Conservation (phyloP, 139 green algal genomes). For the Limnomonas spitsbergensis region DNA sequence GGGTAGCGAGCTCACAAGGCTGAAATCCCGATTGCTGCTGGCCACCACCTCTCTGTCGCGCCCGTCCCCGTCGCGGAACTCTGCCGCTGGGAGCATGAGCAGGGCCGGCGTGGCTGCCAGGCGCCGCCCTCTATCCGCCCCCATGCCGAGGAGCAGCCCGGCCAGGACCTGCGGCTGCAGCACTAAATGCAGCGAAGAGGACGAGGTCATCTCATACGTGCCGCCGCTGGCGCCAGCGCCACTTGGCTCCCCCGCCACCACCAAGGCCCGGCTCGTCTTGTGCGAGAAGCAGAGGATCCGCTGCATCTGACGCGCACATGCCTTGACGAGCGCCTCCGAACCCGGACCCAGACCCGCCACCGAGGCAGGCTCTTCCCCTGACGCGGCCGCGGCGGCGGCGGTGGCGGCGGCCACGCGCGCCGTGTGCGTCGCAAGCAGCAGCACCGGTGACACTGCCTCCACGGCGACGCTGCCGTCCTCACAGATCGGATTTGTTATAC, state of each 20-base stretch:
- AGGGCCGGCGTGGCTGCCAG: not conserved
- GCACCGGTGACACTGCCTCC: not conserved
- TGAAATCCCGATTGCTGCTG: too few relatives aligned
- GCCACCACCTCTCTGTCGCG: too few relatives aligned
- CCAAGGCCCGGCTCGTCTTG: not conserved
- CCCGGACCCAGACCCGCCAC: too few relatives aligned
- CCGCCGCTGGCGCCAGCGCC: too few relatives aligned
- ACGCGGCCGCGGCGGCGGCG: too few relatives aligned
- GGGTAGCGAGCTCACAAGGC: too few relatives aligned
- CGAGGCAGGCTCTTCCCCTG: too few relatives aligned
- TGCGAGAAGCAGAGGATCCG: not conserved
- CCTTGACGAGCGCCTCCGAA: not conserved
- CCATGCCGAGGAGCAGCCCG: not conserved
- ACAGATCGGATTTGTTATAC: too few relatives aligned
- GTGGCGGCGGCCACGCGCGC: not conserved
- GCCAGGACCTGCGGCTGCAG: not conserved
- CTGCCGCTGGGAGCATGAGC: not conserved
- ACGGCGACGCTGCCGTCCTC: not conserved
- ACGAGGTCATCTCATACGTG: too few relatives aligned
- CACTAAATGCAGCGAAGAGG: too few relatives aligned
- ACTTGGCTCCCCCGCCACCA: too few relatives aligned
- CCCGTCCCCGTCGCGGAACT: not conserved
- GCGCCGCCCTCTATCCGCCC: not conserved
- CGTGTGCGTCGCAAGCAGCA: not conserved
- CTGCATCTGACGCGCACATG: not conserved